These are phyloP conservation scores for Erythrophleum ivorense DNA, from an alignment of 331 rosid species.

Conservation along the genomic window DNA sequence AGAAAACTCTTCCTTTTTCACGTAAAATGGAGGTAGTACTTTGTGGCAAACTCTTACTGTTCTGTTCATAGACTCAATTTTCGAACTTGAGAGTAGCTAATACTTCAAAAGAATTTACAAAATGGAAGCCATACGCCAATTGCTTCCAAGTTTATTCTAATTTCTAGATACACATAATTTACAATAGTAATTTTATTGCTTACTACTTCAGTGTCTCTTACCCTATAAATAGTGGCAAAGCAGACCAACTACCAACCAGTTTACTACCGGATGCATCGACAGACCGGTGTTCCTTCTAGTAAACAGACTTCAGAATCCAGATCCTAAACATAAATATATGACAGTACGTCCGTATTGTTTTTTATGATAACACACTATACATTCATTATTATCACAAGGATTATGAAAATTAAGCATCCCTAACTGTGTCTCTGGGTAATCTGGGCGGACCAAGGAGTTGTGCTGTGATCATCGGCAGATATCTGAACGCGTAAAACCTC, in stretches of 20 bases:
- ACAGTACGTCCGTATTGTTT: neutral
- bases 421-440: slow-evolving; percentile 36
- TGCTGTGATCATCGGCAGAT: slow-evolving; percentile 46
- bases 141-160: neutral
- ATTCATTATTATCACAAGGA: neutral
- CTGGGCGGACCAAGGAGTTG: slow-evolving; percentile 54
- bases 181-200: neutral
- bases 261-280: neutral
- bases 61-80: neutral
- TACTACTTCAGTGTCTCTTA: neutral
- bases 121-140: neutral
- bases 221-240: neutral
- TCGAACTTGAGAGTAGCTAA: neutral
- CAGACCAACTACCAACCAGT: neutral
- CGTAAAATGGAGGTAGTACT: too few species aligned
- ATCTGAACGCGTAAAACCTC: slow-evolving; percentile 84
- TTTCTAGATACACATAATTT: neutral
- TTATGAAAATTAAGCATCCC: neutral
- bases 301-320: too few species aligned
- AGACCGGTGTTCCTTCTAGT: neutral
- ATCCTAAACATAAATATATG: slow-evolving; percentile 1
- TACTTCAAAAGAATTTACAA: neutral
- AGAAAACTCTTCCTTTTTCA: too few species aligned
- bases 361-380: neutral
- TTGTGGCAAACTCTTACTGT: too few species aligned